Percentiles rank a stretch among this genome's conserved stretches.
These are phyloP conservation scores for Cryptosporidium xiaoi DNA, from an alignment of 169 alveolate genomes.

Conservation along the genomic window DNA sequence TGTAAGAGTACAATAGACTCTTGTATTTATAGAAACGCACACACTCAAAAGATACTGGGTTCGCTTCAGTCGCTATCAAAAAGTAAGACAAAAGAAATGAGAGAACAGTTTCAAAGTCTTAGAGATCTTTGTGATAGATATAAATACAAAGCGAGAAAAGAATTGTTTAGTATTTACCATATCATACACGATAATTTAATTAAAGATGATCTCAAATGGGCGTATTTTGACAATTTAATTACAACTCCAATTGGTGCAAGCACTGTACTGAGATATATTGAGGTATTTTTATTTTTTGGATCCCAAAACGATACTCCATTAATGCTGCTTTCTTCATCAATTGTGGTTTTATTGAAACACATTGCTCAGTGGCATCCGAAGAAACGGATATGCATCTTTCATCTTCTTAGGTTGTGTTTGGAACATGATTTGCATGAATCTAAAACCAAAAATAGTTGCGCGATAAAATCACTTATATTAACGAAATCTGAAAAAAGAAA, in stretches of 20 bases:
- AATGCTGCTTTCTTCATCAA: constrained; percentile 29
- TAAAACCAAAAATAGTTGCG: neutral
- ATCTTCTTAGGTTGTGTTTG: constrained; percentile 46
- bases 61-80: constrained; percentile 41
- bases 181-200: constrained; percentile 60
- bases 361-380: constrained; percentile 70
- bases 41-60: constrained; percentile 59
- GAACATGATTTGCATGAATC: constrained; percentile 40
- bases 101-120: constrained; percentile 59
- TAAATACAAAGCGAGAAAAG: constrained; percentile 63
- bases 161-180: constrained; percentile 50
- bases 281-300: constrained; percentile 28
- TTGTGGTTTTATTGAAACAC: constrained; percentile 32
- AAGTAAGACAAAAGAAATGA: constrained; percentile 50
- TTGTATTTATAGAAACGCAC: constrained; percentile 62
- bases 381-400: constrained; percentile 63
- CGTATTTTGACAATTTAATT: constrained; percentile 57
- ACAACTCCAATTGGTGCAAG: constrained; percentile 73
- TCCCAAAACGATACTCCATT: constrained; percentile 10
- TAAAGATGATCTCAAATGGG: constrained; percentile 61
- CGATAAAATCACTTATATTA: neutral
- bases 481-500: constrained; percentile 62
- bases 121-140: constrained; percentile 51
- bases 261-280: constrained; percentile 51
- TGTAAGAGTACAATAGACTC: constrained; percentile 72